Percentiles rank a stretch among this genome's conserved stretches.
phyloP scores from a whole-genome alignment of 139 green algal species.

The Gonium pectorale region DNA sequence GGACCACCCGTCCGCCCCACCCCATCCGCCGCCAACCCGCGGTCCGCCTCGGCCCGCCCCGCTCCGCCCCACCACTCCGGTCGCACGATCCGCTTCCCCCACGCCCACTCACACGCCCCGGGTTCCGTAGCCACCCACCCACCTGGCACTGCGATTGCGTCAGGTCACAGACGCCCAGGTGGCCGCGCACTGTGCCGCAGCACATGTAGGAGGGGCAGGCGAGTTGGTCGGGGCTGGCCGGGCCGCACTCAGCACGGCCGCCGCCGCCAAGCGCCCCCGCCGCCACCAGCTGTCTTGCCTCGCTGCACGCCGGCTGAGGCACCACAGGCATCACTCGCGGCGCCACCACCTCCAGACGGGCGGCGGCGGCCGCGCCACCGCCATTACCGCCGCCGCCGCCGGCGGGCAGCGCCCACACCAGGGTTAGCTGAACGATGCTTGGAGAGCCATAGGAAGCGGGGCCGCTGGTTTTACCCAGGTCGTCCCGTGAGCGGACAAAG shows the following conservation, averaged over 20 bases:
- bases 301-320: neutral
- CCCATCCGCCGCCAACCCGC: too few relatives aligned
- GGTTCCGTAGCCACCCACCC: neutral
- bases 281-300: neutral
- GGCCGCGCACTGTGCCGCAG: neutral
- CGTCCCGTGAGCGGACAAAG: neutral
- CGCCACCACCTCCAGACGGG: neutral
- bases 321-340: neutral
- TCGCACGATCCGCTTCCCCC: neutral
- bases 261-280: neutral
- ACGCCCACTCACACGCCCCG: neutral
- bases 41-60: too few relatives aligned
- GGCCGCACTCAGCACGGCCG: neutral
- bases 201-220: slow-evolving; percentile 34
- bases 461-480: too few relatives aligned
- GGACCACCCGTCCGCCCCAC: too few relatives aligned
- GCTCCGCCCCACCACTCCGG: too few relatives aligned
- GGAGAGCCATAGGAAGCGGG: neutral
- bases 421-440: neutral
- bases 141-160: neutral
- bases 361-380: neutral
- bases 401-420: slow-evolving; percentile 23
- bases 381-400: neutral
- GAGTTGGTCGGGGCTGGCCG: neutral
- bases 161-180: neutral